phyloP scores from a whole-genome alignment of 441 rosid genomes.

The Codiaeum variegatum region DNA sequence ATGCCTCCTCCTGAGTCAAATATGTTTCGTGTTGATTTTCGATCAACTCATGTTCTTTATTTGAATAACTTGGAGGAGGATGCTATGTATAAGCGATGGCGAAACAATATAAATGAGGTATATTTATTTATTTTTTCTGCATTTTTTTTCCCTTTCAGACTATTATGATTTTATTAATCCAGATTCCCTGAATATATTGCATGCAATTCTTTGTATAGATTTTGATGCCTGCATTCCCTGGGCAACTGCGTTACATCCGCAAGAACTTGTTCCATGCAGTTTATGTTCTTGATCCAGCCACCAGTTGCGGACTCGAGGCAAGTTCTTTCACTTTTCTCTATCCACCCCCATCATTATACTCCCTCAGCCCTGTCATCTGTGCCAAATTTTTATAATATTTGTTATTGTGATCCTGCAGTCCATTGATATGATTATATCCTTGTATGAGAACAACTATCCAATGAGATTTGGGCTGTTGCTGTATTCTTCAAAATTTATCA shows the following conservation, averaged over 20 bases:
- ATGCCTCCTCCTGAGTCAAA: slow-evolving; percentile 71
- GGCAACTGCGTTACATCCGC: slow-evolving; percentile 92
- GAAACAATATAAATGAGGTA: slow-evolving; percentile 95
- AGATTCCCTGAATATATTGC: slow-evolving; percentile 16
- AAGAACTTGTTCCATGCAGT: slow-evolving; percentile 97
- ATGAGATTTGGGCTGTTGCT: slow-evolving; percentile 92
- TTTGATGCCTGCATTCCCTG: slow-evolving; percentile 98
- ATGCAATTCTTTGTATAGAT: slow-evolving; percentile 48
- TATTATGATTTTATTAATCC: slow-evolving; percentile 21
- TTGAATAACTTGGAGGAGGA: slow-evolving; percentile 98
- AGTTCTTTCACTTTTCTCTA: slow-evolving; percentile 23
- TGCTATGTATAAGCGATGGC: slow-evolving; percentile 93
- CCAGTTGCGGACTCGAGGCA: slow-evolving; percentile 90
- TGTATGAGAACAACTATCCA: slow-evolving; percentile 80
- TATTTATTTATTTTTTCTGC: slow-evolving; percentile 17
- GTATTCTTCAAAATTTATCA: slow-evolving; percentile 68
- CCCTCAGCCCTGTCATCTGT: background rate
- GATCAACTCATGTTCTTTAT: slow-evolving; percentile 91
- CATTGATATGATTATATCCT: slow-evolving; percentile 64
- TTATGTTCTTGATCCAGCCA: slow-evolving; percentile 90
- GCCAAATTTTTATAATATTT: slow-evolving; percentile 14
- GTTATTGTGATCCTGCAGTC: slow-evolving; percentile 58
- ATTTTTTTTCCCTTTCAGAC: slow-evolving; percentile 17
- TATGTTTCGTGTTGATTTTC: slow-evolving; percentile 83
- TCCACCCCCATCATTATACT: background rate